Base-by-base conservation (phyloP, 345 rosid genomes). In the Salix brachista region DNA sequence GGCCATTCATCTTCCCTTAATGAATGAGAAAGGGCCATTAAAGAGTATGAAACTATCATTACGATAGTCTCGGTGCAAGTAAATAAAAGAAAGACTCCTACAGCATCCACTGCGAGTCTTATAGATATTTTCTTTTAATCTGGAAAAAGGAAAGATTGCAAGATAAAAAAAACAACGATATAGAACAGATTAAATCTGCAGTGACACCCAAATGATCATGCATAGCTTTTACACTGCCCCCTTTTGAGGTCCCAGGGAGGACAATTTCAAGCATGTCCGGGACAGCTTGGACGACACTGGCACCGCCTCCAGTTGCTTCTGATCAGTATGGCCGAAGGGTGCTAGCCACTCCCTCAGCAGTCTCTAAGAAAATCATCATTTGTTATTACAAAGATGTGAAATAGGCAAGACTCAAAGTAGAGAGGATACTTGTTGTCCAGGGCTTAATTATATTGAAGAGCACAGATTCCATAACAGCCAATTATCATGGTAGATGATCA, bases 201-300 rank as follows among this genome's bases (percentile, higher is more conserved):
- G 82, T 76, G 78, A 86, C 85, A 34, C 97, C 95, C 81, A 94
- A 86, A 87, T 96, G 97, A 81, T 91, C 86, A 72, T 90, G 98
- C 65, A 94, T 85, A 84, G 88, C 70, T 79, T 75, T 87, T 30
- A 96, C 91, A 78, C 98, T 92, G 32, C 80, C 86, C 7, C 98
- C 99, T 83, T 96, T 94, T 23, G 98, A 92, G 74, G 98, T 96
- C 79, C 91, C 90, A 2, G 80, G 86, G 41, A 97, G 97, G 5
- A 96, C 90, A 26, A 96, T 90, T 81, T 96, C 99, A 66, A 96
- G 94, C 95, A 91, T 94, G 83, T 92, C 93, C 21, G 92, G 90
- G 62, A 88, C 80, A 79, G 97, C 89, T 90, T 90, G 99, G 52
- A 92, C 86, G 34, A 94, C 90, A 74, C 36, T 87, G 65, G 97